Evolutionary conservation across 306 rosid genomes (phyloP).

Genomic region (Cucurbita moschata): DNA sequence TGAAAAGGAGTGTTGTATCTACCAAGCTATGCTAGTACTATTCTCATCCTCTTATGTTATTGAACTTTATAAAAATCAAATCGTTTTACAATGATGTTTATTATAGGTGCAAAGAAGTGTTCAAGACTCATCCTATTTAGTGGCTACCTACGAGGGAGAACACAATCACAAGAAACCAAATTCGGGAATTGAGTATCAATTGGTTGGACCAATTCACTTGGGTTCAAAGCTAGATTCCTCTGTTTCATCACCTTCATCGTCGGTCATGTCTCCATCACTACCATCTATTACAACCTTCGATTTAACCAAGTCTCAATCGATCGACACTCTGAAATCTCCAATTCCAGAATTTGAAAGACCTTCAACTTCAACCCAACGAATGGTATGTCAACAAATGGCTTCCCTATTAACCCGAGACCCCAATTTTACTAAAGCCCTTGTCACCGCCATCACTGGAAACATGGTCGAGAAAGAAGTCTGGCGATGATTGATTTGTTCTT

Average conservation of each 20-base stretch:
- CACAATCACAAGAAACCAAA: constrained; percentile 54
- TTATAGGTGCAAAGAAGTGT: constrained; percentile 53
- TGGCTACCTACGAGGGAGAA: constrained; percentile 51
- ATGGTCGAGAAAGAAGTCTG: neutral
- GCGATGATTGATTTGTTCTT: neutral
- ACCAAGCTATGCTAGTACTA: too few relatives aligned
- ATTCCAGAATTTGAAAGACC: neutral
- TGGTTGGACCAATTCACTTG: neutral
- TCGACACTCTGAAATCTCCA: neutral
- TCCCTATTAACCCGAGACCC: constrained; percentile 56
- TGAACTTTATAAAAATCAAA: too few relatives aligned
- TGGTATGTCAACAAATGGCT: constrained; percentile 62
- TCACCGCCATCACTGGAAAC: constrained; percentile 29
- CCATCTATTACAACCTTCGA: constrained; percentile 29
- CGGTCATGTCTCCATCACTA: neutral
- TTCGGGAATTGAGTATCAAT: neutral
- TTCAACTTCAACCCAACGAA: neutral
- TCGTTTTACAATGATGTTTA: too few relatives aligned
- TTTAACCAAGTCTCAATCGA: constrained; percentile 3
- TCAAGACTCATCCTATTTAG: constrained; percentile 31
- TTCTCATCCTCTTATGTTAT: too few relatives aligned
- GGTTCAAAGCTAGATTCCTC: neutral
- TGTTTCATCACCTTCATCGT: neutral
- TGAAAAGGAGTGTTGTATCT: too few relatives aligned
- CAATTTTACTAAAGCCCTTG: constrained; percentile 36